Evolutionary conservation across 1,139 yeast genomes (phyloP).

Genomic region (Martiniozyma asiatica): DNA sequence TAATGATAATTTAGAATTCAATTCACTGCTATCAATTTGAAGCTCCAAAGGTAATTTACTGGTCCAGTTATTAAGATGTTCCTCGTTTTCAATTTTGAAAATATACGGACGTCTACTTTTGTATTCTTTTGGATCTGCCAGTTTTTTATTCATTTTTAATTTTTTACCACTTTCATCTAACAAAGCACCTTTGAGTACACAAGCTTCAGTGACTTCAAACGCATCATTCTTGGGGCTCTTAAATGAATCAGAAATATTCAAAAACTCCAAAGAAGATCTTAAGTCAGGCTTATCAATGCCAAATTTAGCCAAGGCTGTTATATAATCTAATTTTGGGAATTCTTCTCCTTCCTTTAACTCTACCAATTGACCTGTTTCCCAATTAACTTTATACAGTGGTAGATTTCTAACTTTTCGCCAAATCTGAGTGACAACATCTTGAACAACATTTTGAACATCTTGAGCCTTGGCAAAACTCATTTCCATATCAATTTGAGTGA

Average conservation of each 20-base stretch:
- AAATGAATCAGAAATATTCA: conserved; percentile 33
- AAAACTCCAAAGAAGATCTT: conserved; percentile 46
- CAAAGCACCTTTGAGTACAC: conserved; percentile 46
- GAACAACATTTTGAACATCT: conserved; percentile 59
- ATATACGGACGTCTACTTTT: conserved; percentile 49
- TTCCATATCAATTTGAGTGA: conserved; percentile 90
- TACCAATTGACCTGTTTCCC: conserved; percentile 16
- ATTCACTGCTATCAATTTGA: conserved; percentile 12
- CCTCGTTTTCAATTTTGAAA: conserved; percentile 32
- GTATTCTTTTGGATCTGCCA: conserved; percentile 27
- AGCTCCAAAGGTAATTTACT: conserved; percentile 21
- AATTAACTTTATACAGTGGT: conserved; percentile 27
- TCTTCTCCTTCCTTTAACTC: conserved; percentile 16
- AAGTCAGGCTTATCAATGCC: conserved; percentile 96
- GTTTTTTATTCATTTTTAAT: conserved; percentile 1
- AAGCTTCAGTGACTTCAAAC: conserved; percentile 61
- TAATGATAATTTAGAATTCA: conserved; percentile 30
- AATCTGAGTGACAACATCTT: conserved; percentile 38
- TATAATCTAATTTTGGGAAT: conserved; percentile 44
- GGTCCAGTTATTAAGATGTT: conserved; percentile 34
- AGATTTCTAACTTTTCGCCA: conserved; percentile 41
- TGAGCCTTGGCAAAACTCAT: conserved; percentile 68
- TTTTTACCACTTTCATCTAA: conserved; percentile 18
- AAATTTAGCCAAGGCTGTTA: conserved; percentile 55
- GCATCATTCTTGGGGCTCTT: conserved; percentile 24